Conservation (phyloP, 805 yeast genomes). For the Lachancea nothofagi region DNA sequence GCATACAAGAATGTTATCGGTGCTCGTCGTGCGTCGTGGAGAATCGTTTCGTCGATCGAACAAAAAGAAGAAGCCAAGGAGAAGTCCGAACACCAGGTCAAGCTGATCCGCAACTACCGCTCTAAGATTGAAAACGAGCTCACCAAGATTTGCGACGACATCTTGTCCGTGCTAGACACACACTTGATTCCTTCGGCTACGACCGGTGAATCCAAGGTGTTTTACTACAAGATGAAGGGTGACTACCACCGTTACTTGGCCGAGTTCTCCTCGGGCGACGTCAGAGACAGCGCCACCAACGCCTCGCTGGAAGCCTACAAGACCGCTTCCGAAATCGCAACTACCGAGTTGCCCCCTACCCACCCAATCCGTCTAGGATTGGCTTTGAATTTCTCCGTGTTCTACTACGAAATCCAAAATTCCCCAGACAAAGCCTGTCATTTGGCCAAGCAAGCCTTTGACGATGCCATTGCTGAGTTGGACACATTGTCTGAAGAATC, state of each 20-base stretch:
- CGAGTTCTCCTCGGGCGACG: conserved; percentile 88
- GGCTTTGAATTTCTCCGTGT: conserved; percentile 95
- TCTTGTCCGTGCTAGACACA: conserved; percentile 76
- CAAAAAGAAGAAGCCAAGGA: conserved; percentile 98
- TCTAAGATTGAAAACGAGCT: conserved; percentile 90
- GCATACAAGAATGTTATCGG: conserved; percentile 99
- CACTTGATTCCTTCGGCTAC: conserved; percentile 92
- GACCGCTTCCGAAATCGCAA: conserved; percentile 94
- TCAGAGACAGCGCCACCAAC: conserved; percentile 88
- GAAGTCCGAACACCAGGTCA: conserved; percentile 75
- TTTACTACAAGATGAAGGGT: conserved; percentile 99
- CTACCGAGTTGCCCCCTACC: conserved; percentile 94
- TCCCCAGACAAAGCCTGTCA: conserved; percentile 99
- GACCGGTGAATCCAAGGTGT: conserved; percentile 96
- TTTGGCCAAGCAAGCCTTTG: conserved; percentile 97
- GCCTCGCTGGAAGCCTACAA: conserved; percentile 91
- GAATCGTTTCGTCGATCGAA: conserved; percentile 96
- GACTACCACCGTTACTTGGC: conserved; percentile 99
- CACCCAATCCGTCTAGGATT: conserved; percentile 97
- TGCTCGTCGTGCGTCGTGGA: conserved; percentile 99
- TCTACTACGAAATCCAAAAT: conserved; percentile 96
- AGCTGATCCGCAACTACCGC: conserved; percentile 89
- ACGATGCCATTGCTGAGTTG: conserved; percentile 97
- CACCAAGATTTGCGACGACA: conserved; percentile 89
- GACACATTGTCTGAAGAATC: conserved; percentile 97